Conservation (phyloP, 164 flowering plant genomes). For the Cinnamomum micranthum region DNA sequence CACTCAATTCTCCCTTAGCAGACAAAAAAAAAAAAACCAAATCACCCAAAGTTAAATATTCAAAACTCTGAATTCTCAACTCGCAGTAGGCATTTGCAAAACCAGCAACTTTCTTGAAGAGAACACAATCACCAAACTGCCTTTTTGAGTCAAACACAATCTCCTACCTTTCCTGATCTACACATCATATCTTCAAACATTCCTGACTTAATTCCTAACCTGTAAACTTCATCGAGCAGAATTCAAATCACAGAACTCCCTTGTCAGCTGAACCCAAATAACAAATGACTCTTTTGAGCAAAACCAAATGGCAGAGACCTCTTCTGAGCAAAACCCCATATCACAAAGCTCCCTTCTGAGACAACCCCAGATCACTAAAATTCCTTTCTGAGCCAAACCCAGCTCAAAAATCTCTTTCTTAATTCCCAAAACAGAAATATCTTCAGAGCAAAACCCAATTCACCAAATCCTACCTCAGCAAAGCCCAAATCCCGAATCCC, state of each 20-base stretch:
- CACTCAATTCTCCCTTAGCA: neutral
- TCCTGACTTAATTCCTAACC: neutral
- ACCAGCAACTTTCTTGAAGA: neutral
- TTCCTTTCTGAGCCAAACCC: neutral
- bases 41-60: neutral
- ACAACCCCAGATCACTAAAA: constrained; percentile 8
- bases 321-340: neutral
- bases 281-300: neutral
- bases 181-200: neutral
- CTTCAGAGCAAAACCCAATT: neutral
- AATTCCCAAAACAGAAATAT: neutral
- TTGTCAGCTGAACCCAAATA: neutral
- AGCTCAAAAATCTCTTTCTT: neutral
- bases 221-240: neutral
- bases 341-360: neutral
- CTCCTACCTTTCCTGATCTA: neutral
- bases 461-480: too few species aligned
- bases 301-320: neutral
- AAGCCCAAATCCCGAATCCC: neutral
- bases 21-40: neutral
- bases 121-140: neutral
- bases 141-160: constrained; percentile 1
- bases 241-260: neutral
- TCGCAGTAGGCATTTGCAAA: neutral
- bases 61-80: neutral